Evolutionary conservation across 2,329 filamentous ascomycete species (phyloP).

Genomic region (Xylariales sp.): DNA sequence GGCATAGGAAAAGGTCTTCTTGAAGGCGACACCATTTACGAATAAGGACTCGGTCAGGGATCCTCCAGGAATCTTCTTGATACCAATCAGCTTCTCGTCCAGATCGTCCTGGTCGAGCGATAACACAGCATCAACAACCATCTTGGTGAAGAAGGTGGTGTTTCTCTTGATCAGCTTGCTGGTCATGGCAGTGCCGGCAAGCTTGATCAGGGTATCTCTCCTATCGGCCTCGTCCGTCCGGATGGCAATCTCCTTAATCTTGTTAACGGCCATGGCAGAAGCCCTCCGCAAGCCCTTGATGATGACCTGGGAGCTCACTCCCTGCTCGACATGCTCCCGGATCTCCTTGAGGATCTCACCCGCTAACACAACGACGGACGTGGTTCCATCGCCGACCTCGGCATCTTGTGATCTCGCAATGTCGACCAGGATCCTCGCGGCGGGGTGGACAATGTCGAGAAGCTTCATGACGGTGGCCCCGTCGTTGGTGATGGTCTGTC

Average conservation of each 20-base stretch:
- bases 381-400: conserved; percentile 97
- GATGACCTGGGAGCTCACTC: conserved; percentile 94
- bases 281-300: conserved; percentile 93
- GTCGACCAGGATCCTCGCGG: conserved; percentile 93
- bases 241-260: conserved; percentile 96
- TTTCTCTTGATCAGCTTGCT: conserved; percentile 99
- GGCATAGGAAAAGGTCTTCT: conserved; percentile 99
- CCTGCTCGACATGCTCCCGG: conserved; percentile 93
- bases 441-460: conserved; percentile 96
- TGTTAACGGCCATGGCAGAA: conserved; percentile 89
- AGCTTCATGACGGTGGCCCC: conserved; percentile 99
- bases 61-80: conserved; percentile 97
- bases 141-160: conserved; percentile 95
- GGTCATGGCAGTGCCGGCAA: conserved; percentile 96
- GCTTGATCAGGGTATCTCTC: conserved; percentile 81
- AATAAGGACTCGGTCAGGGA: conserved; percentile 95
- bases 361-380: conserved; percentile 94
- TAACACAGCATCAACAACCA: conserved; percentile 96
- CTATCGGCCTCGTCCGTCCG: conserved; percentile 77
- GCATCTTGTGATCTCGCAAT: conserved; percentile 98
- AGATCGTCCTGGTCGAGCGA: conserved; percentile 95
- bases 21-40: conserved; percentile 97
- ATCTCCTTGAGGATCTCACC: conserved; percentile 97
- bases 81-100: conserved; percentile 94
- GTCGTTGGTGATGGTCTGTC: conserved; percentile 97